Conservation (phyloP, 805 yeast species). For the Ogataea angusta region DNA sequence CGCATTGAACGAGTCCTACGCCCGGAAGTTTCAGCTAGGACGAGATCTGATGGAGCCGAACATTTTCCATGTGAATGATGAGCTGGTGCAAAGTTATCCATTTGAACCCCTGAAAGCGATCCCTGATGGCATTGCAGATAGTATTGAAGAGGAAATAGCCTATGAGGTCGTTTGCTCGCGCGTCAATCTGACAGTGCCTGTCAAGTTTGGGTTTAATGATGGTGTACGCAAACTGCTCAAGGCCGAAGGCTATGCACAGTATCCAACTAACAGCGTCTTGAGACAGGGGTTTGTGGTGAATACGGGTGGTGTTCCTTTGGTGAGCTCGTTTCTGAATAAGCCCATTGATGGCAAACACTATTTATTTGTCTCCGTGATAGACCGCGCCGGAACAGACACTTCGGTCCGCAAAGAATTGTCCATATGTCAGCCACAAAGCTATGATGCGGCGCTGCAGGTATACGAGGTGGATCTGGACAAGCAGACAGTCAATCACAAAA, state of each 20-base stretch:
- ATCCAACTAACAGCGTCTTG: conserved; percentile 19
- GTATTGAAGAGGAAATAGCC: conserved; percentile 1
- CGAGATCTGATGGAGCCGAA: conserved; percentile 16
- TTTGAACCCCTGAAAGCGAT: conserved; percentile 4
- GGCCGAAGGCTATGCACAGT: conserved; percentile 9
- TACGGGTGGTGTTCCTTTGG: conserved; percentile 32
- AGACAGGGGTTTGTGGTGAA: conserved; percentile 28
- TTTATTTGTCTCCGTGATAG: conserved; percentile 28
- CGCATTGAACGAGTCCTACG: conserved; percentile 7
- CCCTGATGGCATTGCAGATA: conserved; percentile 1
- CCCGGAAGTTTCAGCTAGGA: conserved; percentile 12
- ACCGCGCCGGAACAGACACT: conserved; percentile 6
- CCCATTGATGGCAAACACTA: conserved; percentile 17
- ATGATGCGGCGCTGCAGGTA: conserved; percentile 22
- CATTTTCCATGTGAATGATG: conserved; percentile 18
- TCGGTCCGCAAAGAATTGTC: conserved; percentile 20
- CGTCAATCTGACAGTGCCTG: conserved; percentile 8
- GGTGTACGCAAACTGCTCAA: conserved; percentile 1
- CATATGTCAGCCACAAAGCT: conserved; percentile 9
- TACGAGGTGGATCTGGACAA: conserved; percentile 17
- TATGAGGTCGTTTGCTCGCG: conserved; percentile 4
- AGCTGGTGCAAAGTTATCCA: conserved; percentile 3
- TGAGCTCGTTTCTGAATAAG: conserved; percentile 26
- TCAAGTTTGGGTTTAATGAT: conserved; percentile 22
- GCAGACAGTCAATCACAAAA: conserved; percentile 10